Base-by-base conservation (phyloP, 179 eudicot genomes). In the Beta lomatogona region DNA sequence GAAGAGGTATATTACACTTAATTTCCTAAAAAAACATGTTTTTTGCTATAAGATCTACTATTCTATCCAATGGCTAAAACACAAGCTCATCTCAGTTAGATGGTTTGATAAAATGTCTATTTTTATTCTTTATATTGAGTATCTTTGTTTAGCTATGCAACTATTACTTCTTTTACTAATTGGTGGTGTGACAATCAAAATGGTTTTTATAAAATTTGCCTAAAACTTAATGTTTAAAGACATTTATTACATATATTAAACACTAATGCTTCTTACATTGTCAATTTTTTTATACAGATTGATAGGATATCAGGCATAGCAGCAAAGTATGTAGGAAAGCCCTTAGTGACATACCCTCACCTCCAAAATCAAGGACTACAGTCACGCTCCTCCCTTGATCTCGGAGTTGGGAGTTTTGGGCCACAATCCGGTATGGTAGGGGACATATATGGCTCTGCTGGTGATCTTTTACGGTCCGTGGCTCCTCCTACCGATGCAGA, bases 221-320 rank as follows among this genome's bases (percentile, higher is more conserved):
- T 1, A 48, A 48, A 48, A 48, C 9, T 3, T 48, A 9, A 48
- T 48, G 52, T 48, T 48, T 6, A 48, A 48, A 6, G 52, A 48
- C 9, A 9, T 57, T 57, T 13, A 54, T 28, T 31, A 9, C 21
- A 14, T 73, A 21, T 28, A 46, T 21, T 12, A 0, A 15, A 9
- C 25, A 53, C 61, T 25, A 1, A 73, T 73, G 4, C 12, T 53
- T 22, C 13, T 22, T 54, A 2, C n/a, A n/a, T 71, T 16, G 64
- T 54, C 25, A 55, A 25, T 25, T 75, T 77, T 36, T 69, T 54
- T 73, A 48, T 73, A 48, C 91, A 95, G 99, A 92, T 95, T 84
- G 98, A 94, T 83, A 88, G 93, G 91, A 94, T 95, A 88, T 91
- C 99, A 41, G 94, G 94, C 55, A 95, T 95, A 57, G 99, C 99